Conservation (phyloP, 2,329 filamentous ascomycete species). For the Fusarium fracticaudum region DNA sequence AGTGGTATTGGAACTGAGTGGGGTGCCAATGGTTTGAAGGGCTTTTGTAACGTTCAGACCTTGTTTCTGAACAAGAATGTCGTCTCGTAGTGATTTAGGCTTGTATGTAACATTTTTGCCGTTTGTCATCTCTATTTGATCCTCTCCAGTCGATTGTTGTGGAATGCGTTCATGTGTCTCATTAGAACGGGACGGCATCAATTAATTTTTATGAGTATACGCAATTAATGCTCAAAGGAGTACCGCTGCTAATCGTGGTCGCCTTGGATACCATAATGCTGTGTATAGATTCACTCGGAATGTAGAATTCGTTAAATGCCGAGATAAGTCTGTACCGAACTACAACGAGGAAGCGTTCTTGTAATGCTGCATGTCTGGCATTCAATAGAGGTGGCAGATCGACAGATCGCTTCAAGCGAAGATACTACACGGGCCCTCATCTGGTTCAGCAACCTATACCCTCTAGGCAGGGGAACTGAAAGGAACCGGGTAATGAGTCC, state of each 20-base stretch:
- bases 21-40: conserved; percentile 51
- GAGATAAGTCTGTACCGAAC: accelerated
- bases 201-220: no score
- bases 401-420: accelerated
- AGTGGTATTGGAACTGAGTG: conserved; percentile 56
- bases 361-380: not conserved
- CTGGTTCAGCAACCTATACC: accelerated
- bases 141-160: accelerated
- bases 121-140: accelerated
- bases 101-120: accelerated
- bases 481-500: not conserved
- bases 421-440: accelerated
- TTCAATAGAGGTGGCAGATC: not conserved
- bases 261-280: accelerated
- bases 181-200: accelerated
- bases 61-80: conserved; percentile 33
- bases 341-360: not conserved
- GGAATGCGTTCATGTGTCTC: accelerated
- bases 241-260: no score
- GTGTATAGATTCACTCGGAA: accelerated
- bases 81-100: not conserved
- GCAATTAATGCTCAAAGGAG: no score
- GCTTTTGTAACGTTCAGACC: conserved; percentile 43
- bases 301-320: accelerated
- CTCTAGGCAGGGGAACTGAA: not conserved